Evolutionary conservation across 768 basidiomycete genomes (phyloP).

Genomic region (Phanerodontia chrysosporium): DNA sequence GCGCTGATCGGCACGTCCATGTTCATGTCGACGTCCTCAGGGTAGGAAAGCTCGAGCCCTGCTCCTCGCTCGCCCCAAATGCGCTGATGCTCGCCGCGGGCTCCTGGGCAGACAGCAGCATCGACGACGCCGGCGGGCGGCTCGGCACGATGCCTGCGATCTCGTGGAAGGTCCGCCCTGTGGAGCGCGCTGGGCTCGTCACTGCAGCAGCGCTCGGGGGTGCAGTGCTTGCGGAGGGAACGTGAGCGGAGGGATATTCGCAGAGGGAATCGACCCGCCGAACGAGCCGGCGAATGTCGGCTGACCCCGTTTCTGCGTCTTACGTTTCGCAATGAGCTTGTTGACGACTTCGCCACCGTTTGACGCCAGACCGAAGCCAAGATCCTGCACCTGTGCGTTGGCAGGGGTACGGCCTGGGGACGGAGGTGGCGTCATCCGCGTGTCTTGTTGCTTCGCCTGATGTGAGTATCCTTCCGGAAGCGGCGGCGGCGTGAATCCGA

Average conservation of each 20-base stretch:
- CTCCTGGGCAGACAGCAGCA: not conserved
- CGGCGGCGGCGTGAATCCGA: slow-evolving; percentile 66
- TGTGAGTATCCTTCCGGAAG: slow-evolving; percentile 73
- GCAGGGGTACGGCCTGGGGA: slow-evolving; percentile 36
- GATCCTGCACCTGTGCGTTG: slow-evolving; percentile 30
- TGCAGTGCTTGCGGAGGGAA: not conserved
- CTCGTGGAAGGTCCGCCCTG: slow-evolving; percentile 17
- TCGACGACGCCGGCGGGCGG: slow-evolving; percentile 1
- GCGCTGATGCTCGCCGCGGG: not conserved
- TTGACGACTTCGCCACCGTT: slow-evolving; percentile 56
- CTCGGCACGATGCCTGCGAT: slow-evolving; percentile 13
- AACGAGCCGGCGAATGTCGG: slow-evolving; percentile 34
- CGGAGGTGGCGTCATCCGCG: slow-evolving; percentile 43
- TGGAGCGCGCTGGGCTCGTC: not conserved
- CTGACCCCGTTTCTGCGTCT: slow-evolving; percentile 55
- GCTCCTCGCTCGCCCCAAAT: not conserved
- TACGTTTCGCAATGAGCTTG: slow-evolving; percentile 71
- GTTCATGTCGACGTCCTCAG: slow-evolving; percentile 35
- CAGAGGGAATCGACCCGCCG: slow-evolving; percentile 33
- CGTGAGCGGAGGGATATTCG: slow-evolving; percentile 9
- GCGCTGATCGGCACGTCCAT: slow-evolving; percentile 47
- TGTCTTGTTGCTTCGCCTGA: slow-evolving; percentile 9
- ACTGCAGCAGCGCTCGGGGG: not conserved
- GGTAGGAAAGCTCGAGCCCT: not conserved
- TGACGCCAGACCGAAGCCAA: slow-evolving; percentile 35